Percentiles rank a stretch among this genome's conserved stretches.
These are phyloP conservation scores for Saxophila tyrrhenica DNA, from an alignment of 495 filamentous ascomycete species.

Conservation along the genomic window DNA sequence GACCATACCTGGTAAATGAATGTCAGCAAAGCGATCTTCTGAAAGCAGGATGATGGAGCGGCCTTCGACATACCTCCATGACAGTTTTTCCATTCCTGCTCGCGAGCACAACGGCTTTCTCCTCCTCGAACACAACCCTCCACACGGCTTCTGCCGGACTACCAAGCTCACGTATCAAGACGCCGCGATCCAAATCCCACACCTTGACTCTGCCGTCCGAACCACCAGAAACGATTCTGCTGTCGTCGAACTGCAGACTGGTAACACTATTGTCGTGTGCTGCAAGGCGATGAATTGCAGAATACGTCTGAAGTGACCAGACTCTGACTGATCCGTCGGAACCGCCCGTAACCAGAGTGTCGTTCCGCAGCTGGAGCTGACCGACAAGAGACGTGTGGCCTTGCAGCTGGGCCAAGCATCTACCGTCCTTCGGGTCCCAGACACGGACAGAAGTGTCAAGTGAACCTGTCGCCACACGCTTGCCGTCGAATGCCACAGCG, in stretches of 20 bases:
- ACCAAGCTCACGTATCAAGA: conserved; percentile 80
- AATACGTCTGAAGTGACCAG: conserved; percentile 82
- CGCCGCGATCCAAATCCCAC: conserved; percentile 87
- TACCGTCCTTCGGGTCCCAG: conserved; percentile 83
- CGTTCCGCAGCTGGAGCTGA: conserved; percentile 89
- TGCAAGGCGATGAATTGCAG: conserved; percentile 82
- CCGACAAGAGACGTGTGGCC: conserved; percentile 94
- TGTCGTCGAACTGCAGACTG: conserved; percentile 91
- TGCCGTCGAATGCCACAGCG: conserved; percentile 91
- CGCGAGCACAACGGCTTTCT: conserved; percentile 95
- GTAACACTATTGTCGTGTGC: conserved; percentile 99
- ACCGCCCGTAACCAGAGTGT: conserved; percentile 90
- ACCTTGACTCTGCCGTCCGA: conserved; percentile 95
- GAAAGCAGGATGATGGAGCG: background rate
- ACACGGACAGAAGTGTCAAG: conserved; percentile 94
- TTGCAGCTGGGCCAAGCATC: conserved; percentile 84
- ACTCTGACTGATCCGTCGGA: conserved; percentile 92
- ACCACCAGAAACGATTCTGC: conserved; percentile 84
- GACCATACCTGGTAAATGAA: conserved; percentile 60
- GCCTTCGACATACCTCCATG: conserved; percentile 67
- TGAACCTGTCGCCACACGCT: conserved; percentile 88
- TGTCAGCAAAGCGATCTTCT: conserved; percentile 1
- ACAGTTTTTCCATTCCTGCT: conserved; percentile 70
- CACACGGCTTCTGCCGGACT: conserved; percentile 88
- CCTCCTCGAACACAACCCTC: conserved; percentile 95